phyloP scores from a whole-genome alignment of 2,329 filamentous ascomycete genomes.

The Gliomastix tumulicola region DNA sequence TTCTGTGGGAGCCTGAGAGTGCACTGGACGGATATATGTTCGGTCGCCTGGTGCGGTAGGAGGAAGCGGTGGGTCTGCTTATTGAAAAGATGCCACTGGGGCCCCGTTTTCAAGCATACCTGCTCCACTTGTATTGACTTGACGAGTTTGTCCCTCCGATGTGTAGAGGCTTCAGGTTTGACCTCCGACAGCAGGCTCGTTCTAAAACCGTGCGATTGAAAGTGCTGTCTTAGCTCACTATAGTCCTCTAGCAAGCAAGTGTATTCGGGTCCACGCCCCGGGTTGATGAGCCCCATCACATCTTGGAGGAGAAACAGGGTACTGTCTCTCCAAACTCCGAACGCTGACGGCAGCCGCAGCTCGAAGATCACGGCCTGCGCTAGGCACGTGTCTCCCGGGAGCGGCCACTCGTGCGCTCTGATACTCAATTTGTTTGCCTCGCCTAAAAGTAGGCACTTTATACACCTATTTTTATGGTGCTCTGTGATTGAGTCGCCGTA shows the following conservation, averaged over 20 bases:
- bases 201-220: no score
- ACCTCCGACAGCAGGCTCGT: not conserved
- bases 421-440: slow-evolving; percentile 25
- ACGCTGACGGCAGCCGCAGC: slow-evolving; percentile 28
- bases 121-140: not conserved
- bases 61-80: slow-evolving; percentile 6
- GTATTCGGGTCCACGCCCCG: slow-evolving; percentile 1
- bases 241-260: no score
- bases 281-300: slow-evolving; percentile 23
- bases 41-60: slow-evolving; percentile 3
- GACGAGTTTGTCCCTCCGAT: not conserved
- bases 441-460: not conserved
- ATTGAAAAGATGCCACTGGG: slow-evolving; percentile 32
- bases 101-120: slow-evolving; percentile 24
- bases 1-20: slow-evolving; percentile 31
- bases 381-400: slow-evolving; percentile 23
- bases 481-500: not conserved
- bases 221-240: no score
- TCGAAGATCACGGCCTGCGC: slow-evolving; percentile 46
- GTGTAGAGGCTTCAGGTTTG: not conserved
- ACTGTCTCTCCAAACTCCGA: slow-evolving; percentile 38
- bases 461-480: not conserved
- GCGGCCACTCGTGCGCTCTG: slow-evolving; percentile 46
- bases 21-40: slow-evolving; percentile 21
- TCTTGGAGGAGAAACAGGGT: slow-evolving; percentile 30